Evolutionary conservation across 2,329 filamentous ascomycete species (phyloP).

Genomic region (Paramyrothecium roridum): DNA sequence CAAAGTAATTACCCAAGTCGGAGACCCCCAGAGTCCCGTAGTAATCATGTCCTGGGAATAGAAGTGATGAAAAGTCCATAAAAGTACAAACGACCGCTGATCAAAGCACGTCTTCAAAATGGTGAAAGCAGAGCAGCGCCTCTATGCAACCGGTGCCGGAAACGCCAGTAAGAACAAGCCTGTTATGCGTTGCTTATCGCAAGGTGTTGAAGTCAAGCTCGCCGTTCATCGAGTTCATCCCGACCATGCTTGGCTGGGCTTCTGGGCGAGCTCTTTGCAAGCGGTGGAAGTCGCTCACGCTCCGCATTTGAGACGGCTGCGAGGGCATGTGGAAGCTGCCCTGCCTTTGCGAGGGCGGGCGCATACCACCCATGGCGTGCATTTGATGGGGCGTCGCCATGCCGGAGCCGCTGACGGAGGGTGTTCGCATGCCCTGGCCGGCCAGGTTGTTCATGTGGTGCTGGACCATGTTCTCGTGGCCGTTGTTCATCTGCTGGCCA

Average conservation of each 20-base stretch:
- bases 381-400: constrained; percentile 24
- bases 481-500: constrained; percentile 26
- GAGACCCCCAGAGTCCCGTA: not conserved
- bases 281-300: constrained; percentile 42
- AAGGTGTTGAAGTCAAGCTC: constrained; percentile 22
- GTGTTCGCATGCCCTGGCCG: constrained; percentile 20
- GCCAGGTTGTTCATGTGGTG: constrained; percentile 22
- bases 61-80: not conserved
- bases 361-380: constrained; percentile 21
- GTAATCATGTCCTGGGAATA: not conserved
- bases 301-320: constrained; percentile 19
- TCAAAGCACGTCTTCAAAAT: not conserved
- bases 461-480: constrained; percentile 24
- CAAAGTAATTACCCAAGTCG: not conserved
- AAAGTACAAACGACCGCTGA: not conserved
- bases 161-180: not conserved
- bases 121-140: not conserved
- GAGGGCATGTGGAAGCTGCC: constrained; percentile 26
- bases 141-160: not conserved
- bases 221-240: constrained; percentile 22
- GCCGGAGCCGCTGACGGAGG: constrained; percentile 13
- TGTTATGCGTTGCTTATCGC: not conserved
- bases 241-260: constrained; percentile 14
- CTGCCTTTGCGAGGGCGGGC: constrained; percentile 23
- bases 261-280: constrained; percentile 44